phyloP scores from a whole-genome alignment of 108 stramenopile genomes.

The Cyclotella cryptica region DNA sequence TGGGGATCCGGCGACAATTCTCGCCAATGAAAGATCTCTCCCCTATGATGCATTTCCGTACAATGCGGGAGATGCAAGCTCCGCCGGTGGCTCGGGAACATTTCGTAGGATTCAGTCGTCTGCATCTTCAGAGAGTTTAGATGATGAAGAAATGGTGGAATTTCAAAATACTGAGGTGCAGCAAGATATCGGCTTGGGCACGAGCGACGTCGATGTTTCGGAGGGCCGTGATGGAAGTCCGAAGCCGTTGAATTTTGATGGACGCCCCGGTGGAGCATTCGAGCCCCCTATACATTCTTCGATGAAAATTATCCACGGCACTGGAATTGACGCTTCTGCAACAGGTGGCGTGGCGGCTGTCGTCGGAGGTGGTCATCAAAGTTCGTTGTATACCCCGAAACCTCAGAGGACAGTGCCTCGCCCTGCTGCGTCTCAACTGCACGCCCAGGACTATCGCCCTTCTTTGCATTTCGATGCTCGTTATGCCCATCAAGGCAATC shows the following conservation, averaged over 20 bases:
- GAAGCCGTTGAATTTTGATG: constrained; percentile 25
- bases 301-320: neutral
- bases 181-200: constrained; percentile 1
- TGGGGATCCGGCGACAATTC: too few relatives aligned
- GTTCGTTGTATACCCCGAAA: constrained; percentile 17
- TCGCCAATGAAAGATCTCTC: neutral
- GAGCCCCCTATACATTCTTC: constrained; percentile 9
- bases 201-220: constrained; percentile 7
- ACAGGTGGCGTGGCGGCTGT: neutral
- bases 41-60: neutral
- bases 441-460: constrained; percentile 1
- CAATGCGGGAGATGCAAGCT: neutral
- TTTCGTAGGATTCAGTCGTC: constrained; percentile 42
- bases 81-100: neutral
- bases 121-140: constrained; percentile 20
- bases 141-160: constrained; percentile 40
- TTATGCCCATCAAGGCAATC: neutral
- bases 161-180: neutral
- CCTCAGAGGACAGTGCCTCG: constrained; percentile 17
- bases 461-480: constrained; percentile 8
- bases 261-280: constrained; percentile 23
- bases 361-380: neutral
- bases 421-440: neutral
- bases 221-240: neutral
- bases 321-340: neutral